Conservation (phyloP, 306 rosid species). For the Inga oerstediana region DNA sequence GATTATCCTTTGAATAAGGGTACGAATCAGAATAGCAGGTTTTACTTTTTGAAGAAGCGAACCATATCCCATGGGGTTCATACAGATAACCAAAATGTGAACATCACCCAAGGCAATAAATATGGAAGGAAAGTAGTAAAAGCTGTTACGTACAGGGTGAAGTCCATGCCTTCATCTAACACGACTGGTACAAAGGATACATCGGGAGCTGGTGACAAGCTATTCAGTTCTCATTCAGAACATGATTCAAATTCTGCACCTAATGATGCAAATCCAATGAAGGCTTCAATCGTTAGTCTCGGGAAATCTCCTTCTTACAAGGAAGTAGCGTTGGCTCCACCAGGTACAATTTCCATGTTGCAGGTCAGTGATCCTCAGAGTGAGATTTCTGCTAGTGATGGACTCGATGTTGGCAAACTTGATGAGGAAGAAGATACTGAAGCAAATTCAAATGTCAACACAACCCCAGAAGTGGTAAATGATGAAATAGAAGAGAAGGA, state of each 20-base stretch:
- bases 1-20: slow-evolving; percentile 56
- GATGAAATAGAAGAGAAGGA: slow-evolving; percentile 45
- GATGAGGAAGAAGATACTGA: slow-evolving; percentile 53
- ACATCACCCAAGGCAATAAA: slow-evolving; percentile 72
- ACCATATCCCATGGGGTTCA: slow-evolving; percentile 69
- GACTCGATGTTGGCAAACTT: slow-evolving; percentile 40
- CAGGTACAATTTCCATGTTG: slow-evolving; percentile 78
- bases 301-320: slow-evolving; percentile 98
- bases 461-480: slow-evolving; percentile 41
- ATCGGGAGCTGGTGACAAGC: slow-evolving; percentile 45
- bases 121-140: slow-evolving; percentile 80
- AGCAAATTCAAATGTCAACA: slow-evolving; percentile 41
- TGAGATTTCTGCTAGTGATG: slow-evolving; percentile 45
- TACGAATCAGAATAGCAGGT: slow-evolving; percentile 59
- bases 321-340: slow-evolving; percentile 99
- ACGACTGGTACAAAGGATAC: slow-evolving; percentile 48
- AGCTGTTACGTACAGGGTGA: slow-evolving; percentile 85
- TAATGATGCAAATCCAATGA: slow-evolving; percentile 55
- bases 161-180: slow-evolving; percentile 64
- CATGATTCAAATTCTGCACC: slow-evolving; percentile 43
- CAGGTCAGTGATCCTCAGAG: slow-evolving; percentile 65
- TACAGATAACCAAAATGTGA: slow-evolving; percentile 60
- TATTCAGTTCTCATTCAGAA: slow-evolving; percentile 45
- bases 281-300: slow-evolving; percentile 65
- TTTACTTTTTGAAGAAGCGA: slow-evolving; percentile 77